Evolutionary conservation across 257 asterid species (phyloP).

Genomic region (Linderniella brevidens): DNA sequence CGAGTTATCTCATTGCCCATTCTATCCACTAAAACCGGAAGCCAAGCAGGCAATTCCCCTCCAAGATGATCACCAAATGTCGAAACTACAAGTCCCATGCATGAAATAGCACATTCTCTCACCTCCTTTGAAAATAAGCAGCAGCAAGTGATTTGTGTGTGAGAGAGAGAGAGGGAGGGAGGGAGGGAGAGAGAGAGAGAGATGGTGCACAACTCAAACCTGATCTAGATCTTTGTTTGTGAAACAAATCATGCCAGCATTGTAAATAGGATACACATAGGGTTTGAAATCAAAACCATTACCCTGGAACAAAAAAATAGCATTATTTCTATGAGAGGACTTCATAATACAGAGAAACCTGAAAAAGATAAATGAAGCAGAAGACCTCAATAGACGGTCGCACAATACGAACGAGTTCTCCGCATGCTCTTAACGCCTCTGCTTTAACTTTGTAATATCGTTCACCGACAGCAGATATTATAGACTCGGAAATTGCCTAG

Average conservation of each 20-base stretch:
- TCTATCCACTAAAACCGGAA: constrained; percentile 96
- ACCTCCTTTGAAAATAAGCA: constrained; percentile 60
- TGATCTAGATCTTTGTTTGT: constrained; percentile 99
- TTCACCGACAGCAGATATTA: constrained; percentile 92
- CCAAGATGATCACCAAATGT: constrained; percentile 90
- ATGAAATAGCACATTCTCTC: constrained; percentile 94
- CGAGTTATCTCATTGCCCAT: constrained; percentile 99
- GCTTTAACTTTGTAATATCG: constrained; percentile 97
- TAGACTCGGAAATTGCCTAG: constrained; percentile 82
- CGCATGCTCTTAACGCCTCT: constrained; percentile 92
- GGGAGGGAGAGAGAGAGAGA: constrained; percentile 10
- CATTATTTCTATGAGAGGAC: constrained; percentile 11
- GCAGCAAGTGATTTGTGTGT: no score
- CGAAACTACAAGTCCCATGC: constrained; percentile 96
- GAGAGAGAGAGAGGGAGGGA: no score
- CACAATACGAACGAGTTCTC: constrained; percentile 90
- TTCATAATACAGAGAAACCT: constrained; percentile 5
- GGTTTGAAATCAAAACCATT: constrained; percentile 73
- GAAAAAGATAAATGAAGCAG: constrained; percentile 9
- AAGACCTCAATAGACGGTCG: constrained; percentile 75
- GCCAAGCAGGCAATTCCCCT: constrained; percentile 65
- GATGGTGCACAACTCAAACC: constrained; percentile 26
- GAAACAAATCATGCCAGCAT: constrained; percentile 86
- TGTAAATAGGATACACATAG: constrained; percentile 74
- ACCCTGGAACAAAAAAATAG: constrained; percentile 31